These are phyloP conservation scores for Aciculoconidium aculeatum DNA, from an alignment of 805 yeast species.

Conservation along the genomic window DNA sequence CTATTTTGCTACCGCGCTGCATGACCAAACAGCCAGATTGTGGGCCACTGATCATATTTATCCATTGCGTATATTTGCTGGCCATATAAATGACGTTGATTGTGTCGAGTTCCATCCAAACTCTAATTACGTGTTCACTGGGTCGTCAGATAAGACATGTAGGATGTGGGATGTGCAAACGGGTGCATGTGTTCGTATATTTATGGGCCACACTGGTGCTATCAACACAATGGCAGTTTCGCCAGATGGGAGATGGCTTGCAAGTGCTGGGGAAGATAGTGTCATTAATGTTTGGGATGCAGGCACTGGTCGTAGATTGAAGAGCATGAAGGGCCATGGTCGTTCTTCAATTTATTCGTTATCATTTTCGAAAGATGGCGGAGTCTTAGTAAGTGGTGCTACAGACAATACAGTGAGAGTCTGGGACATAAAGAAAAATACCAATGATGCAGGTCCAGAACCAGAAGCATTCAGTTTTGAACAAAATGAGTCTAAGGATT, in stretches of 20 bases:
- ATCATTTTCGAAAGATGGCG: conserved; percentile 81
- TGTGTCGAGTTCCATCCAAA: conserved; percentile 94
- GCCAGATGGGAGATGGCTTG: conserved; percentile 96
- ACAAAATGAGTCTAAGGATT: conserved; percentile 4
- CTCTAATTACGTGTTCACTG: conserved; percentile 90
- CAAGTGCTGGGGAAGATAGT: conserved; percentile 91
- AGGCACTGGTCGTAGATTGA: conserved; percentile 82
- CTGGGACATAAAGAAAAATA: conserved; percentile 90
- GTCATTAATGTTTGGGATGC: conserved; percentile 89
- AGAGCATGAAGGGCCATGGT: conserved; percentile 94
- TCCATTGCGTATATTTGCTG: conserved; percentile 93
- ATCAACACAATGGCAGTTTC: conserved; percentile 81
- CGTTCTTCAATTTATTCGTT: conserved; percentile 78
- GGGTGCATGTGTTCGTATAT: conserved; percentile 86
- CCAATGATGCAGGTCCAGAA: conserved; percentile 69
- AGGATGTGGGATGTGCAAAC: conserved; percentile 96
- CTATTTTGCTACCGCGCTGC: conserved; percentile 96
- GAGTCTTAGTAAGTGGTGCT: conserved; percentile 84
- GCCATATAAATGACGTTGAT: conserved; percentile 95
- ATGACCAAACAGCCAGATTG: conserved; percentile 93
- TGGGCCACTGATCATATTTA: conserved; percentile 99
- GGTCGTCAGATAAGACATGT: conserved; percentile 91
- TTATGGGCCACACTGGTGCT: conserved; percentile 90
- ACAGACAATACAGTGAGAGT: conserved; percentile 90
- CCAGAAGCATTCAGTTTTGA: conserved; percentile 59